phyloP scores from a whole-genome alignment of 2,329 filamentous ascomycete species.

The Colletotrichum cordylinicola region DNA sequence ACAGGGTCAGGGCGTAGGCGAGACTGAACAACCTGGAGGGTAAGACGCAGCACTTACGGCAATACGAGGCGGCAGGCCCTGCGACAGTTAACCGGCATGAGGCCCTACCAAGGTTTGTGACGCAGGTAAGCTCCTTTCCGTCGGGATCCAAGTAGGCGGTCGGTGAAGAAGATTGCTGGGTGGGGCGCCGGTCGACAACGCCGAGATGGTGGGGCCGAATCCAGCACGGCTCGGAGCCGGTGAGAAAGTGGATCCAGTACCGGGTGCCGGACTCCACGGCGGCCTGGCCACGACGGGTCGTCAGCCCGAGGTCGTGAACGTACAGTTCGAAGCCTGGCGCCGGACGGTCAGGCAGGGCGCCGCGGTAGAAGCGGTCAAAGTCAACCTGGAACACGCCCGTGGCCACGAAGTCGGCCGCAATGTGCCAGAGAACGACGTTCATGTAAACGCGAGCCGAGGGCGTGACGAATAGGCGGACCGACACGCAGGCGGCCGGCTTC shows the following conservation, averaged over 20 bases:
- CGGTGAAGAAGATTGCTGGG: neutral
- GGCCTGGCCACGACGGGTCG: neutral
- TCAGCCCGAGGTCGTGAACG: neutral
- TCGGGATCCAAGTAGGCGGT: neutral
- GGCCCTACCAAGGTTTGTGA: neutral
- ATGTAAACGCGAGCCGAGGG: neutral
- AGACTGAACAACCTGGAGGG: neutral
- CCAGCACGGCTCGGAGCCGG: neutral
- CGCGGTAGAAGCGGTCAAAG: neutral
- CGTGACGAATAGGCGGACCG: neutral
- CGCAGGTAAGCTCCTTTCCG: neutral
- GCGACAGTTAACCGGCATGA: neutral
- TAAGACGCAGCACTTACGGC: neutral
- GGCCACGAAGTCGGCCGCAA: neutral
- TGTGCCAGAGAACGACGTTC: neutral
- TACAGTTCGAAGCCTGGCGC: neutral
- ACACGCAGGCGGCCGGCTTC: neutral
- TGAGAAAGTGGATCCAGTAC: neutral
- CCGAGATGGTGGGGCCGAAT: neutral
- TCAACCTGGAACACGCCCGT: neutral
- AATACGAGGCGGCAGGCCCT: neutral
- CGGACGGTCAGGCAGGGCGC: neutral
- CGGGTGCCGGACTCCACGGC: neutral
- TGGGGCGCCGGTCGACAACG: neutral
- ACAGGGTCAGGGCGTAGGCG: neutral